Evolutionary conservation across 331 rosid species (phyloP).

Genomic region (Quercus phellos): DNA sequence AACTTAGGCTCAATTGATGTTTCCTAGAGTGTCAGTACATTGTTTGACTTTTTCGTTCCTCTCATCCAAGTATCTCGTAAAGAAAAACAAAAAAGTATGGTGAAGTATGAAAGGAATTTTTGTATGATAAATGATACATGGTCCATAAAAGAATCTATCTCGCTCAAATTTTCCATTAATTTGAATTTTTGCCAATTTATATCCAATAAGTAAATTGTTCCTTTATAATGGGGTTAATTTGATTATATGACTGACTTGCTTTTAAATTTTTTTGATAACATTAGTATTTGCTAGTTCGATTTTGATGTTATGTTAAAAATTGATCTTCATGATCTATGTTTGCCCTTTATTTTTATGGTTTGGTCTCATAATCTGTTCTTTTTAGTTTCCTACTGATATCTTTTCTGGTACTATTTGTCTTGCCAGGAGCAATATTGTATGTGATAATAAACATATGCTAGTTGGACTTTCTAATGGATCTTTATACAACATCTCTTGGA

Average conservation of each 20-base stretch:
- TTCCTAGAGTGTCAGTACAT: not conserved
- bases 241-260: not conserved
- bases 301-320: not conserved
- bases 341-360: conserved; percentile 3
- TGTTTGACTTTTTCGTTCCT: not conserved
- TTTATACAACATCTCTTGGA: conserved; percentile 86
- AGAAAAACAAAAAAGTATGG: not conserved
- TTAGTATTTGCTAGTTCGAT: not conserved
- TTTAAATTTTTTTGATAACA: not conserved
- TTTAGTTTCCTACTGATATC: conserved; percentile 26
- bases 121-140: not conserved
- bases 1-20: not conserved
- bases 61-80: not conserved
- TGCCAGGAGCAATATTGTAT: conserved; percentile 84
- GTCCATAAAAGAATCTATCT: not conserved
- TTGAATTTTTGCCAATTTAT: not conserved
- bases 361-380: conserved; percentile 24
- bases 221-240: not conserved
- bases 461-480: conserved; percentile 93
- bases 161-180: not conserved
- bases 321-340: not conserved
- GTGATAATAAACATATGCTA: conserved; percentile 76
- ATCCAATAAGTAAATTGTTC: not conserved
- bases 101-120: not conserved
- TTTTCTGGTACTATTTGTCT: conserved; percentile 21